Conservation (phyloP, 2,329 filamentous ascomycete genomes). For the Xylariaceae sp. region DNA sequence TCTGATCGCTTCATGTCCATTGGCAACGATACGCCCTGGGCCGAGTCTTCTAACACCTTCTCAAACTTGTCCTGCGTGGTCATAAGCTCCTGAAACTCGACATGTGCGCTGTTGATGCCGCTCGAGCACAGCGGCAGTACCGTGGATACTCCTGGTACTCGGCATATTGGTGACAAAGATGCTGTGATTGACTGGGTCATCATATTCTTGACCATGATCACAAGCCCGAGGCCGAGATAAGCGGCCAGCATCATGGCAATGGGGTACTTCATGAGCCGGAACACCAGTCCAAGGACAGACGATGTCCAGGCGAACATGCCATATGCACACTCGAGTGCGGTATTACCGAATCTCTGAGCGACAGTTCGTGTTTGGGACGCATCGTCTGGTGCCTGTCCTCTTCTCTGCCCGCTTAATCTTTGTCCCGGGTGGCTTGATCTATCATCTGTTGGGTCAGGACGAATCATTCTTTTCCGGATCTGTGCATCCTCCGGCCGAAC, state of each 20-base stretch:
- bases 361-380: slow-evolving; percentile 19
- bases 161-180: slow-evolving; percentile 67
- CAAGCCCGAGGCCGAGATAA: slow-evolving; percentile 57
- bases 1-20: slow-evolving; percentile 79
- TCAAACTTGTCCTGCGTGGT: slow-evolving; percentile 73
- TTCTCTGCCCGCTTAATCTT: background rate
- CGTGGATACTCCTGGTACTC: slow-evolving; percentile 62
- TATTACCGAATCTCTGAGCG: slow-evolving; percentile 33
- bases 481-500: slow-evolving; percentile 31
- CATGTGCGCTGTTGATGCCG: slow-evolving; percentile 17
- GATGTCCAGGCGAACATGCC: slow-evolving; percentile 47
- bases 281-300: slow-evolving; percentile 56
- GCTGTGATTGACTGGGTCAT: slow-evolving; percentile 58
- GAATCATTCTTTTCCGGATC: slow-evolving; percentile 29
- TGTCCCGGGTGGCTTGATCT: slow-evolving; percentile 18
- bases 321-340: slow-evolving; percentile 39
- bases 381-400: slow-evolving; percentile 9
- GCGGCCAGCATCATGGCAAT: slow-evolving; percentile 60
- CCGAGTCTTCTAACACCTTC: slow-evolving; percentile 66
- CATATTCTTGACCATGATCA: slow-evolving; percentile 61
- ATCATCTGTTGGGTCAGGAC: slow-evolving; percentile 17
- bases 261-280: slow-evolving; percentile 62
- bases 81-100: slow-evolving; percentile 75
- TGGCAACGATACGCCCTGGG: slow-evolving; percentile 64
- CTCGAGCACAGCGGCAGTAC: slow-evolving; percentile 63